These are phyloP conservation scores for Paramecium primaurelia DNA, from an alignment of 73 alveolate genomes.

Conservation along the genomic window DNA sequence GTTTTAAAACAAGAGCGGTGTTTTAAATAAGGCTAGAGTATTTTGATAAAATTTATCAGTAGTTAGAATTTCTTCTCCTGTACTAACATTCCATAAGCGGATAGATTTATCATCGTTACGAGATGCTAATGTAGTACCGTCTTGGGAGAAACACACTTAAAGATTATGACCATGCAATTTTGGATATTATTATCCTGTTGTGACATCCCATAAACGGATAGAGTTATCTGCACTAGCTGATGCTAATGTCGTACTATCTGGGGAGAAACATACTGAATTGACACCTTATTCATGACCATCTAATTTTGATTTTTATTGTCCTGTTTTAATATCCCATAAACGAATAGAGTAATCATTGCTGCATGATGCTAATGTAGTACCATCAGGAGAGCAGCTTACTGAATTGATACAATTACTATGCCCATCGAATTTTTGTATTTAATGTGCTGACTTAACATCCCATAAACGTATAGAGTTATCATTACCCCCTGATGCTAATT, in stretches of 20 bases:
- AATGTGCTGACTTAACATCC: too few relatives aligned
- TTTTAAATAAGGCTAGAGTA: too few relatives aligned
- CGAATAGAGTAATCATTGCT: too few relatives aligned
- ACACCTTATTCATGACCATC: too few relatives aligned
- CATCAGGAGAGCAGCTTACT: too few relatives aligned
- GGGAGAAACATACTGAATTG: not conserved
- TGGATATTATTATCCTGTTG: not conserved
- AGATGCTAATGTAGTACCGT: not conserved
- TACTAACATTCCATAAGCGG: not conserved
- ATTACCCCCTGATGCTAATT: too few relatives aligned
- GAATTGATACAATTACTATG: too few relatives aligned
- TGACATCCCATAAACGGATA: not conserved
- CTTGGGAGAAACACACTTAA: not conserved
- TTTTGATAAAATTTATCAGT: not conserved
- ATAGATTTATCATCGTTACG: not conserved
- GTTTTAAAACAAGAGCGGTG: not conserved
- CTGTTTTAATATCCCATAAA: too few relatives aligned
- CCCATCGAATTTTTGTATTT: too few relatives aligned
- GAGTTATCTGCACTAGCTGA: not conserved
- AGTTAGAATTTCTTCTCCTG: not conserved
- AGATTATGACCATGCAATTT: not conserved
- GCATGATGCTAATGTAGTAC: too few relatives aligned
- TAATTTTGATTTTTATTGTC: too few relatives aligned
- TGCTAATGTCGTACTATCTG: not conserved
- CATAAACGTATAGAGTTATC: too few relatives aligned